Evolutionary conservation across 2,329 filamentous ascomycete genomes (phyloP).

Genomic region (Chaetomium sp.): DNA sequence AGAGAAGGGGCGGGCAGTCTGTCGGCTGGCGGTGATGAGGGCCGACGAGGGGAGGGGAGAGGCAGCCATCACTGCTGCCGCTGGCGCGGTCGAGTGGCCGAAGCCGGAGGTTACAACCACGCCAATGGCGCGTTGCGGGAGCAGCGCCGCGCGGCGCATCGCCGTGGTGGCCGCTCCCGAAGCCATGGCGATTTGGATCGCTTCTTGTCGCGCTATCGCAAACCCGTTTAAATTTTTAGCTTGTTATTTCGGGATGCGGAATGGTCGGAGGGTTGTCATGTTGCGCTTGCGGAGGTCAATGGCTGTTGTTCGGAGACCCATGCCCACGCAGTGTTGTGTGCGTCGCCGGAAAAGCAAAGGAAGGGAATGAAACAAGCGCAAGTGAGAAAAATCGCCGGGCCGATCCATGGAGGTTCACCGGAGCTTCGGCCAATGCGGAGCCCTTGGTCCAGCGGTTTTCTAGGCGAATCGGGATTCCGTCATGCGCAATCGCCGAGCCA

Average conservation of each 20-base stretch:
- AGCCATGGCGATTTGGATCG: conserved; percentile 47
- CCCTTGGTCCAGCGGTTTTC: conserved; percentile 20
- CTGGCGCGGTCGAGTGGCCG: conserved; percentile 3
- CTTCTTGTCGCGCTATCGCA: conserved; percentile 19
- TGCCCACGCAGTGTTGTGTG: conserved; percentile 22
- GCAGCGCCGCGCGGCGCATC: conserved; percentile 51
- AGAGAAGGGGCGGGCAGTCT: conserved; percentile 25
- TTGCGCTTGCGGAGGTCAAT: conserved; percentile 27
- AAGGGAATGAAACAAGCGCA: conserved; percentile 12
- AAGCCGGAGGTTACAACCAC: conserved; percentile 30
- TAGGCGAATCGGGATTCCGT: conserved; percentile 32
- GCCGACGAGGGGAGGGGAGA: not conserved
- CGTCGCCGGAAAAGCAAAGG: conserved; percentile 14
- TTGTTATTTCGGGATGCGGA: conserved; percentile 27
- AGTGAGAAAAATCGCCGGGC: conserved; percentile 28
- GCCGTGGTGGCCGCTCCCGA: conserved; percentile 44
- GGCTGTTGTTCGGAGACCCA: conserved; percentile 17
- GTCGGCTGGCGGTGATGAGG: conserved; percentile 17
- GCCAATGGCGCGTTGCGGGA: conserved; percentile 49
- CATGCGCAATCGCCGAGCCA: conserved; percentile 30
- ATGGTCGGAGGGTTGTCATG: conserved; percentile 29
- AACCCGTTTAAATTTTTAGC: conserved; percentile 17
- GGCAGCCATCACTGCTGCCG: conserved; percentile 31
- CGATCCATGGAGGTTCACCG: conserved; percentile 24
- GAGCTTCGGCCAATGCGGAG: conserved; percentile 18